Percentiles rank a stretch among this genome's conserved stretches.
Evolutionary conservation across 225 moss, liverwort and hornwort species (phyloP).

Genomic region (Ulota crispa): DNA sequence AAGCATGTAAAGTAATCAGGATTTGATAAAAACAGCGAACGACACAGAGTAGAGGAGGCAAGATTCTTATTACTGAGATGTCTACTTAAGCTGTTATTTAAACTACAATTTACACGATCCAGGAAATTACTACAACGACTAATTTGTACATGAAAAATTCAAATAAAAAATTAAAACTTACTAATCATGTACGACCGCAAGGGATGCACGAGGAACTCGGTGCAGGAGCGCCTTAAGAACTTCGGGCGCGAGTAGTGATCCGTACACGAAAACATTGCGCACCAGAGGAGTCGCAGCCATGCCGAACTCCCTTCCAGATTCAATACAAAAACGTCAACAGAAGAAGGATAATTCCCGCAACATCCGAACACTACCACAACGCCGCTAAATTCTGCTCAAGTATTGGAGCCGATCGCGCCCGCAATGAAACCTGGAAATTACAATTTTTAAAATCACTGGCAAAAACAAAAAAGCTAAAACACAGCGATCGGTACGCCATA

Average conservation of each 20-base stretch:
- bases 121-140: background rate
- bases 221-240: constrained; percentile 66
- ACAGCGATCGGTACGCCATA: background rate
- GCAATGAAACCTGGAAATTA: background rate
- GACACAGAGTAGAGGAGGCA: background rate
- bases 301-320: constrained; percentile 16
- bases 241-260: constrained; percentile 82
- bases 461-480: background rate
- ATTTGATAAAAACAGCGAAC: background rate
- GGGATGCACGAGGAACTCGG: constrained; percentile 58
- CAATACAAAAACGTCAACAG: background rate
- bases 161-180: constrained; percentile 22
- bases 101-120: background rate
- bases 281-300: constrained; percentile 44
- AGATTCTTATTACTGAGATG: background rate
- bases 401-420: background rate
- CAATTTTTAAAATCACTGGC: background rate
- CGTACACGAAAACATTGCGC: constrained; percentile 85
- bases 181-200: constrained; percentile 66
- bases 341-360: background rate
- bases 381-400: background rate
- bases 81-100: too few relatives aligned
- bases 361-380: background rate
- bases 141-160: background rate
- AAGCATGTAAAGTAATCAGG: background rate